Conservation (phyloP, 805 yeast species). For the Wickerhamiella nectarea region DNA sequence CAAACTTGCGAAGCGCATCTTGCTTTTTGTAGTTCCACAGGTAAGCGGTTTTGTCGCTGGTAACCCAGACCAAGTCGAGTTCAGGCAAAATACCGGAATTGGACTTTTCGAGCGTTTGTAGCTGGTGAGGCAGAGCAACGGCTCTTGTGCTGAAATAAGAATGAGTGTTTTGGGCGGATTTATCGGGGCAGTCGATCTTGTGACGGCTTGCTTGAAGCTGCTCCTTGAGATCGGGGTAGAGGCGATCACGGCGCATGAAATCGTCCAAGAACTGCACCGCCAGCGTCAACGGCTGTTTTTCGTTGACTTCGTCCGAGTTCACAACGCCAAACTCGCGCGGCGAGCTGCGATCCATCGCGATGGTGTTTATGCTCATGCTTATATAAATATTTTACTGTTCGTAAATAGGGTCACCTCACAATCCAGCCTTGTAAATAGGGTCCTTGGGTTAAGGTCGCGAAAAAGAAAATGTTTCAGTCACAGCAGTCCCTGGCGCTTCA, state of each 20-base stretch:
- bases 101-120: conserved; percentile 5
- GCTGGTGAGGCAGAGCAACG: conserved; percentile 13
- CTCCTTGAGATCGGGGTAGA: conserved; percentile 17
- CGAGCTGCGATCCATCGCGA: conserved; percentile 1
- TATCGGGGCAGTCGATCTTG: conserved; percentile 11
- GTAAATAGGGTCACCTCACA: too few species aligned
- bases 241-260: conserved; percentile 16
- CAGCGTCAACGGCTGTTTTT: conserved; percentile 13
- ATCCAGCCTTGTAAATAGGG: too few species aligned
- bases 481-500: conserved; percentile 75
- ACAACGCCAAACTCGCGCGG: conserved; percentile 9
- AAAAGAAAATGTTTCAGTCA: conserved; percentile 28
- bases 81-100: conserved; percentile 77
- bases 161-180: neutral
- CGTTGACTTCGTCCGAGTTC: neutral
- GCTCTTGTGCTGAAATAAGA: conserved; percentile 12
- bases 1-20: conserved; percentile 64
- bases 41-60: conserved; percentile 64
- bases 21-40: conserved; percentile 67
- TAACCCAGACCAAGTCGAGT: conserved; percentile 72
- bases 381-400: neutral
- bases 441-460: too few species aligned
- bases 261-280: conserved; percentile 19
- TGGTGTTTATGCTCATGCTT: neutral
- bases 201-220: conserved; percentile 14